Percentiles rank a stretch among this genome's conserved stretches.
Evolutionary conservation across 148 eudicot species (phyloP).

Genomic region (Camellia sinensis): DNA sequence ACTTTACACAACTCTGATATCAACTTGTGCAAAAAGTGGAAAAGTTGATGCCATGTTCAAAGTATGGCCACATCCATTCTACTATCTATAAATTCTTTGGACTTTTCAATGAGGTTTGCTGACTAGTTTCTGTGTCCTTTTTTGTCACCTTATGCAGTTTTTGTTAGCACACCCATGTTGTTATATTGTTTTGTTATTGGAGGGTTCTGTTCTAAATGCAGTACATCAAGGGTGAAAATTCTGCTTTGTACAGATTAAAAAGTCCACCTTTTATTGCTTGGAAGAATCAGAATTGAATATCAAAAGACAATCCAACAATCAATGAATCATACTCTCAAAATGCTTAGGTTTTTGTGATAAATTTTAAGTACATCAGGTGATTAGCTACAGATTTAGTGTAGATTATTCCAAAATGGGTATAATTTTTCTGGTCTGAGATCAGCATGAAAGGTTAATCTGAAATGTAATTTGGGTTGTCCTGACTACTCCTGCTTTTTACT

Average conservation of each 20-base stretch:
- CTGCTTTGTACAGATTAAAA: not conserved
- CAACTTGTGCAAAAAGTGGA: slow-evolving; percentile 93
- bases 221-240: not conserved
- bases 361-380: too few species aligned
- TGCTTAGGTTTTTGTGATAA: not conserved
- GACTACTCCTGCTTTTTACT: too few species aligned
- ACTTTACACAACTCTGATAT: slow-evolving; percentile 89
- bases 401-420: too few species aligned
- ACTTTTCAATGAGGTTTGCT: not conserved
- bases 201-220: slow-evolving; percentile 1
- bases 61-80: slow-evolving; percentile 35
- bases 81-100: not conserved
- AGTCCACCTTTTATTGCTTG: not conserved
- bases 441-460: too few species aligned
- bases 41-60: slow-evolving; percentile 96
- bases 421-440: too few species aligned
- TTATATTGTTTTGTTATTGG: not conserved
- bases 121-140: not conserved
- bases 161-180: not conserved
- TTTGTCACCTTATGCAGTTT: not conserved
- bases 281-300: not conserved
- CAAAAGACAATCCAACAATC: not conserved
- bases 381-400: too few species aligned
- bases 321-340: not conserved
- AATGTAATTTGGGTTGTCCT: too few species aligned